Evolutionary conservation across 257 asterid species (phyloP).

Genomic region (Lycium barbarum): DNA sequence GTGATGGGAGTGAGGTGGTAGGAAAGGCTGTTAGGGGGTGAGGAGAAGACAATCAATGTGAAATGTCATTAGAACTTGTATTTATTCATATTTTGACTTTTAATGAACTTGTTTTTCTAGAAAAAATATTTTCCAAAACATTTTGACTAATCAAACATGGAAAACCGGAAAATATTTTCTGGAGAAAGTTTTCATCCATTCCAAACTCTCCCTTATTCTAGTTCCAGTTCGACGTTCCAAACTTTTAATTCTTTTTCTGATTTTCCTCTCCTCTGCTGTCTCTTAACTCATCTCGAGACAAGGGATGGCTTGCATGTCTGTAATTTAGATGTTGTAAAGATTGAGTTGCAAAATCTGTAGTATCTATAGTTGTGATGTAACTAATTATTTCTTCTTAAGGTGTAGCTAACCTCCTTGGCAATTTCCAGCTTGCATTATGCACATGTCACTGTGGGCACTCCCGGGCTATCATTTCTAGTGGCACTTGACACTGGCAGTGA

Average conservation of each 20-base stretch:
- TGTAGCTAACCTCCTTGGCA: background rate
- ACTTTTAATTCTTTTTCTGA: background rate
- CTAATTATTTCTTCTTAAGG: background rate
- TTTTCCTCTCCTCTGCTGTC: background rate
- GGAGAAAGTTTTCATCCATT: too few species aligned
- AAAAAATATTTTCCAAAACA: too few species aligned
- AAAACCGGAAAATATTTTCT: too few species aligned
- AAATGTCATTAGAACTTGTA: too few species aligned
- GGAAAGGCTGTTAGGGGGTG: too few species aligned
- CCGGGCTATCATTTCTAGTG: slow-evolving; percentile 65
- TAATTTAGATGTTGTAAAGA: background rate
- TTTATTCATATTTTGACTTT: too few species aligned
- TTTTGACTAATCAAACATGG: too few species aligned
- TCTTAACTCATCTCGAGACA: background rate
- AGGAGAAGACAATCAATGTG: too few species aligned
- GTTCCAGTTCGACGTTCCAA: background rate
- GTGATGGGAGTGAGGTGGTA: too few species aligned
- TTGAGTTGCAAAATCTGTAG: background rate
- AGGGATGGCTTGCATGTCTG: background rate
- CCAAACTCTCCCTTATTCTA: background rate
- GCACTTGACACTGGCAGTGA: slow-evolving; percentile 99
- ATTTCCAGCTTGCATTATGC: slow-evolving; percentile 89
- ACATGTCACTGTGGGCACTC: slow-evolving; percentile 81
- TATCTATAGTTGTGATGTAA: background rate
- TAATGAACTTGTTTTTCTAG: too few species aligned